These are phyloP conservation scores for Ogataea trehaloabstinens DNA, from an alignment of 805 yeast species.

Conservation along the genomic window DNA sequence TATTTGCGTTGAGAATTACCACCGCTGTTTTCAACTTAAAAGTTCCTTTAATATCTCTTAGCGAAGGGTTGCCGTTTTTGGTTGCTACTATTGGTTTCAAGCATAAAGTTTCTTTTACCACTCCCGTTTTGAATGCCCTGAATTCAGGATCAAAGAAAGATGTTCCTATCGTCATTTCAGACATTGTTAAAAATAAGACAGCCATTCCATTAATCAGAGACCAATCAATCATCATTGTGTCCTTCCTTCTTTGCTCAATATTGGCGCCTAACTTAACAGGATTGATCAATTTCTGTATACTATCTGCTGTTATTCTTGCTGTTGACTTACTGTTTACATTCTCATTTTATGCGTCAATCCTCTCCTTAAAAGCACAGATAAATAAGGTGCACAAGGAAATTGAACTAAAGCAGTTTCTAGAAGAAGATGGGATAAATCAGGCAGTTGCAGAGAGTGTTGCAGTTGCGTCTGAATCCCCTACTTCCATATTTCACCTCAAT, in stretches of 20 bases:
- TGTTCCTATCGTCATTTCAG: conserved; percentile 32
- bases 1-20: conserved; percentile 70
- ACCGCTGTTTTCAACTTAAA: conserved; percentile 53
- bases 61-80: conserved; percentile 91
- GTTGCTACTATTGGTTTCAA: conserved; percentile 92
- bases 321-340: conserved; percentile 71
- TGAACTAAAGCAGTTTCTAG: conserved; percentile 71
- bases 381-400: conserved; percentile 80
- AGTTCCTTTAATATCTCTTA: conserved; percentile 69
- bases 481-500: conserved; percentile 34
- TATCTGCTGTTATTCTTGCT: conserved; percentile 65
- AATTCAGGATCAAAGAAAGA: conserved; percentile 25
- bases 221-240: conserved; percentile 66
- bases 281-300: conserved; percentile 74
- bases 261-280: conserved; percentile 69
- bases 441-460: conserved; percentile 73
- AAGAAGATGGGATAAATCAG: conserved; percentile 87
- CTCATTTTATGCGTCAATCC: conserved; percentile 80
- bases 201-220: conserved; percentile 66
- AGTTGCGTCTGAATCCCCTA: conserved; percentile 28
- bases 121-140: conserved; percentile 48
- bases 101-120: conserved; percentile 72
- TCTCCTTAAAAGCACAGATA: conserved; percentile 87
- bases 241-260: conserved; percentile 64
- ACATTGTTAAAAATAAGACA: conserved; percentile 32